A percentile compares a stretch with the other conserved stretches of the same genome.
phyloP scores from a whole-genome alignment of 2,329 filamentous ascomycete species.

The Blumeria graminis region DNA sequence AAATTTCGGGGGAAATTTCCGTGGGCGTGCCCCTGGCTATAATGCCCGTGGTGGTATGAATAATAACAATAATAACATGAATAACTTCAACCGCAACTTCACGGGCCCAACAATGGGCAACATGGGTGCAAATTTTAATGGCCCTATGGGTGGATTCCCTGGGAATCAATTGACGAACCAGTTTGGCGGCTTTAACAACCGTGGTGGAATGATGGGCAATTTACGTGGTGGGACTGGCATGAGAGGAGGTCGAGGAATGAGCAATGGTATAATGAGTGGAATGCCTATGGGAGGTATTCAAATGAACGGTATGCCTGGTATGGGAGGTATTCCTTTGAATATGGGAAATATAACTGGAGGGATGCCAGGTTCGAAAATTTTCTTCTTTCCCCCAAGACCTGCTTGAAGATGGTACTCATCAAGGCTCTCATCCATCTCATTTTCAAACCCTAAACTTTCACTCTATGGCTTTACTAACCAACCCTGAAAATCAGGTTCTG shows the following conservation, averaged over 20 bases:
- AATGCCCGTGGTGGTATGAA: slow-evolving; percentile 18
- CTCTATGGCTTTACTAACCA: background rate
- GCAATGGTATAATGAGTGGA: slow-evolving; percentile 19
- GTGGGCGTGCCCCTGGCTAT: slow-evolving; percentile 25
- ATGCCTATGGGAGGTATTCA: slow-evolving; percentile 30
- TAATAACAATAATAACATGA: slow-evolving; percentile 25
- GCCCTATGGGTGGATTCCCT: slow-evolving; percentile 23
- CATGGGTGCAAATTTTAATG: slow-evolving; percentile 22
- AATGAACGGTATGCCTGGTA: slow-evolving; percentile 25
- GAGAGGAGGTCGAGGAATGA: slow-evolving; percentile 22
- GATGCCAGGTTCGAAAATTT: slow-evolving; percentile 29
- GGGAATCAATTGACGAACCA: slow-evolving; percentile 18
- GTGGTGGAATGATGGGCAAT: slow-evolving; percentile 26
- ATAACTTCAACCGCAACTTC: slow-evolving; percentile 27
- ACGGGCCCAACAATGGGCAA: slow-evolving; percentile 20
- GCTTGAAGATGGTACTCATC: background rate
- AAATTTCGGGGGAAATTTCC: slow-evolving; percentile 19
- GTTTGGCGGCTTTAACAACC: slow-evolving; percentile 27
- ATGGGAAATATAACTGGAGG: slow-evolving; percentile 26
- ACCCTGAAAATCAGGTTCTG: slow-evolving; percentile 16
- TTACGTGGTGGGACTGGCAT: slow-evolving; percentile 29
- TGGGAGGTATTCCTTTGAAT: slow-evolving; percentile 16
- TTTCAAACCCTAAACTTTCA: background rate
- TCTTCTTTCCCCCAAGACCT: slow-evolving; percentile 4
- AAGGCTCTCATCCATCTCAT: background rate